Conservation (phyloP, 169 alveolate species). For the Plasmodium coatneyi region DNA sequence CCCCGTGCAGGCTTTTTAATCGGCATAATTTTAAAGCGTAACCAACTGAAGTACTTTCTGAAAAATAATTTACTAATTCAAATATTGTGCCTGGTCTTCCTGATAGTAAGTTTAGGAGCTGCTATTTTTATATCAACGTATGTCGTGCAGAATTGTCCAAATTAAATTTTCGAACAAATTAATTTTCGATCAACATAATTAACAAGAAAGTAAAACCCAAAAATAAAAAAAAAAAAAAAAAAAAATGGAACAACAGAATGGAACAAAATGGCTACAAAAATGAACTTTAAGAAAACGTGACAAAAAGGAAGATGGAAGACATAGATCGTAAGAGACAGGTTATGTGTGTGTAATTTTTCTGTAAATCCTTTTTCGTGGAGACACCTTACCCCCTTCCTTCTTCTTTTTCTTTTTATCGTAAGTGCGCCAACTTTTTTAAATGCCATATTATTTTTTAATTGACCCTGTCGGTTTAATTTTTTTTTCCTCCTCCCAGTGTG, state of each 20-base stretch:
- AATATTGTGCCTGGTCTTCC: conserved; percentile 52
- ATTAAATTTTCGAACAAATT: conserved; percentile 14
- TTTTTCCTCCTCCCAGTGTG: conserved; percentile 1
- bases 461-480: conserved; percentile 3
- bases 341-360: not conserved
- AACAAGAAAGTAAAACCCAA: not conserved
- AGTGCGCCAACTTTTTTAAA: conserved; percentile 1
- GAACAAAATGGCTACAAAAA: not conserved
- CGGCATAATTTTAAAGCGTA: conserved; percentile 67
- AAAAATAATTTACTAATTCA: conserved; percentile 68
- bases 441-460: conserved; percentile 2
- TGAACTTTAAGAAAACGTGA: not conserved
- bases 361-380: not conserved
- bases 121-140: conserved; percentile 56
- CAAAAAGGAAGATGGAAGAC: not conserved
- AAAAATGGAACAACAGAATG: not conserved
- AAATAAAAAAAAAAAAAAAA: not conserved
- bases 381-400: not conserved
- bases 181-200: not conserved
- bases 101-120: conserved; percentile 44
- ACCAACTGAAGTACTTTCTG: conserved; percentile 70
- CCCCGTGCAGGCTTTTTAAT: conserved; percentile 54
- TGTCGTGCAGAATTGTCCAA: conserved; percentile 38
- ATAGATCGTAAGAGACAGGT: not conserved
- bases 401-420: not conserved